Conservation (phyloP, 2,329 filamentous ascomycete species). For the Chalaropsis ovoidea region DNA sequence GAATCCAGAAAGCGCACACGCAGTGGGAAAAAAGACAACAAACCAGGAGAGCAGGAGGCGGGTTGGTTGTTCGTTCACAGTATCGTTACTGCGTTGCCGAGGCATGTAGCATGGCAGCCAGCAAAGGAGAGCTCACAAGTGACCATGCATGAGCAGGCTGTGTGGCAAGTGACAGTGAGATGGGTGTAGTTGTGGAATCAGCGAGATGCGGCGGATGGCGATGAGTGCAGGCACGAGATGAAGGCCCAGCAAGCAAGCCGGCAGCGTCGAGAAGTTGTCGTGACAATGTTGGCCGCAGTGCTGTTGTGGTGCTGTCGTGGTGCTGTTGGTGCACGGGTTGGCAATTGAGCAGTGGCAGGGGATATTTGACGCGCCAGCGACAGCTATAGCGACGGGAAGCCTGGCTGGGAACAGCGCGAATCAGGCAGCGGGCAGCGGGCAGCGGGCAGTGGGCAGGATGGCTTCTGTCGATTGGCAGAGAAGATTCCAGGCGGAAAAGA, state of each 20-base stretch:
- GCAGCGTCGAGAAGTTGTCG: constrained; percentile 2
- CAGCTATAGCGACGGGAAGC: background rate
- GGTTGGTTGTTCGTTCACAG: constrained; percentile 4
- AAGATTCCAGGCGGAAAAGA: background rate
- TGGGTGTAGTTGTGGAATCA: background rate
- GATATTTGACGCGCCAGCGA: background rate
- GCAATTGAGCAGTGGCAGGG: background rate
- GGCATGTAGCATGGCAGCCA: constrained; percentile 20
- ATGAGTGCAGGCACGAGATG: background rate
- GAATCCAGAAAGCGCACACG: background rate
- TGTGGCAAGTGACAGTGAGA: background rate
- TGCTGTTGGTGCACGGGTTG: background rate
- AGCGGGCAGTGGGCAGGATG: background rate
- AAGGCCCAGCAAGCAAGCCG: background rate
- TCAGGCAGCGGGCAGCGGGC: background rate
- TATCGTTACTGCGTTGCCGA: constrained; percentile 14
- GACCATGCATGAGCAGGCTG: constrained; percentile 18
- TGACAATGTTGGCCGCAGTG: background rate
- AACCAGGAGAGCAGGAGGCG: background rate
- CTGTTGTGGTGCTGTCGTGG: too few relatives aligned
- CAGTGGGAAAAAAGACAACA: background rate
- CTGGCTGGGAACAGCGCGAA: background rate
- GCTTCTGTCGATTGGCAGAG: background rate
- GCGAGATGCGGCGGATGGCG: background rate
- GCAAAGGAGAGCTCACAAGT: constrained; percentile 16